phyloP scores from a whole-genome alignment of 345 rosid genomes.

The Punica granatum region DNA sequence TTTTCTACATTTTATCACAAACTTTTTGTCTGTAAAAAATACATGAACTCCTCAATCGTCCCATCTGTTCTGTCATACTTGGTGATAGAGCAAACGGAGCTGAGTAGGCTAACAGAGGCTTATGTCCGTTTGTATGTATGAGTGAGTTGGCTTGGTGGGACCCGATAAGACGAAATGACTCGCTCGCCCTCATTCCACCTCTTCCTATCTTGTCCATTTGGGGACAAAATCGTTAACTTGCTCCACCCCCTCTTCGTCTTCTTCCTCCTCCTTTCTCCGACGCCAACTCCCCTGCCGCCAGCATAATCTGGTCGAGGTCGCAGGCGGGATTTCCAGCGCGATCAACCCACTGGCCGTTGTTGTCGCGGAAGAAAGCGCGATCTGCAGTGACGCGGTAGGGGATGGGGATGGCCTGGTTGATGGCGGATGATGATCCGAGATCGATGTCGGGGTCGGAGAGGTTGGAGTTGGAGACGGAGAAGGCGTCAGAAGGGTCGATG shows the following conservation, averaged over 20 bases:
- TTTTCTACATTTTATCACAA: no score
- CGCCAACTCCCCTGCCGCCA: neutral
- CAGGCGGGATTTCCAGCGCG: slow-evolving; percentile 1
- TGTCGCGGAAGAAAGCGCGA: neutral
- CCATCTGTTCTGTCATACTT: no score
- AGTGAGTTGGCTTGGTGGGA: no score
- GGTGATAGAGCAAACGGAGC: no score
- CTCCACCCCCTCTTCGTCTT: slow-evolving; percentile 21
- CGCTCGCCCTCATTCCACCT: no score
- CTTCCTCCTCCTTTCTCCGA: neutral
- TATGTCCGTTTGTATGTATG: no score
- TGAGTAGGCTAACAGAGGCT: no score
- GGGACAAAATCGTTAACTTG: slow-evolving; percentile 20
- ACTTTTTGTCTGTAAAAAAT: no score
- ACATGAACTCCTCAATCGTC: no score
- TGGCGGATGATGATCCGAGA: neutral
- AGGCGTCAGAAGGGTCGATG: slow-evolving; percentile 28
- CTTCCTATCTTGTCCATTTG: no score
- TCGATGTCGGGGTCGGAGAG: slow-evolving; percentile 4
- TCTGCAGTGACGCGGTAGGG: neutral
- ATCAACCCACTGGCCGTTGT: neutral
- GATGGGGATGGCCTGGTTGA: neutral
- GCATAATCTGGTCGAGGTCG: slow-evolving; percentile 13
- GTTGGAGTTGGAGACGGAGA: slow-evolving; percentile 24
- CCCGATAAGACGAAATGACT: no score